Conservation (phyloP, 345 rosid genomes). For the Populus tremula region DNA sequence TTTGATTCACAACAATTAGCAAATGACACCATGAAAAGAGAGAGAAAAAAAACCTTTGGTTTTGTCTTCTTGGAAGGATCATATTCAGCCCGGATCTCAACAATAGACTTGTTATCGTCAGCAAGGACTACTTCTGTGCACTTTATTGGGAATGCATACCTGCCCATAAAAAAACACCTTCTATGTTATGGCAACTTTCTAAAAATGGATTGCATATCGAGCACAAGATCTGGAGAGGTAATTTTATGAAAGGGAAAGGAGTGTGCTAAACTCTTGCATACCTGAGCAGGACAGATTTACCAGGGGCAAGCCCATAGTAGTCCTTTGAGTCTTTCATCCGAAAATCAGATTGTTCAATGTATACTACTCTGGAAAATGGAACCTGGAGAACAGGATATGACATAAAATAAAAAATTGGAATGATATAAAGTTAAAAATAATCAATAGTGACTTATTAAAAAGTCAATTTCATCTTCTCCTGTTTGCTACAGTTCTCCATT, state of each 20-base stretch:
- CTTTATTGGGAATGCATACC: slow-evolving; percentile 72
- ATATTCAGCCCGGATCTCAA: slow-evolving; percentile 77
- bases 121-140: slow-evolving; percentile 65
- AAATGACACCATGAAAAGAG: neutral
- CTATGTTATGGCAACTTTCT: neutral
- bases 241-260: neutral
- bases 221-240: neutral
- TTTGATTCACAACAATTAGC: neutral
- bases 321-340: slow-evolving; percentile 92
- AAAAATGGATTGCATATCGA: neutral
- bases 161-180: slow-evolving; percentile 17
- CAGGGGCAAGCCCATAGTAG: slow-evolving; percentile 93
- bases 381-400: slow-evolving; percentile 33
- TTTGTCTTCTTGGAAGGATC: slow-evolving; percentile 80
- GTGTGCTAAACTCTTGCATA: slow-evolving; percentile 18
- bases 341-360: slow-evolving; percentile 86
- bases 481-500: neutral
- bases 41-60: slow-evolving; percentile 59
- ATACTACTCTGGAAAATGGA: slow-evolving; percentile 74
- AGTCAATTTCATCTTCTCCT: neutral
- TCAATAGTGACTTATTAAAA: neutral
- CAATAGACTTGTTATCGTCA: slow-evolving; percentile 69
- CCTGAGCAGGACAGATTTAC: slow-evolving; percentile 88
- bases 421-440: neutral
- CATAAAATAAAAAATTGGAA: neutral